phyloP scores from a whole-genome alignment of 1,284 basidiomycete species.

The Trametes hirsuta region DNA sequence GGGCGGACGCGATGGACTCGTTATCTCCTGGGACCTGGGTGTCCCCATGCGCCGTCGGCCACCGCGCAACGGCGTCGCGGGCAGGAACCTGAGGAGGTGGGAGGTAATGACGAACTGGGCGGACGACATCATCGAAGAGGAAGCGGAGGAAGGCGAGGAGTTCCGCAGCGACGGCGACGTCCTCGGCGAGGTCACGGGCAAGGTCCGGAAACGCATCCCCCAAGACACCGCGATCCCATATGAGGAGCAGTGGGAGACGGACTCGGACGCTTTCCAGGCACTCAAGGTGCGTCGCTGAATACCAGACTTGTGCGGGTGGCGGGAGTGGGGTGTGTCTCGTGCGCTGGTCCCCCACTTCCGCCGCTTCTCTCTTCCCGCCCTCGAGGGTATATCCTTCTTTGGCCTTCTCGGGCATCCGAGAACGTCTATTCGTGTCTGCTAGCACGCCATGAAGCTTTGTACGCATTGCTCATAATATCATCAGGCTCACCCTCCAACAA shows the following conservation, averaged over 20 bases:
- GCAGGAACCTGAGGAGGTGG: slow-evolving; percentile 51
- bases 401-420: too few relatives aligned
- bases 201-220: slow-evolving; percentile 30
- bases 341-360: too few relatives aligned
- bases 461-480: neutral
- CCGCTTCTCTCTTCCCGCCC: too few relatives aligned
- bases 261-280: slow-evolving; percentile 49
- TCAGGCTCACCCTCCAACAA: slow-evolving; percentile 24
- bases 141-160: slow-evolving; percentile 54
- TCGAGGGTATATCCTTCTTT: too few relatives aligned
- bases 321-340: too few relatives aligned
- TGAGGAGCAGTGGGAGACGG: slow-evolving; percentile 82
- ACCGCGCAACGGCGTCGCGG: slow-evolving; percentile 39
- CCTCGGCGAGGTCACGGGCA: slow-evolving; percentile 64
- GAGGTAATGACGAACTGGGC: slow-evolving; percentile 82
- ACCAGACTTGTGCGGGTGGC: too few relatives aligned
- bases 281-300: slow-evolving; percentile 47
- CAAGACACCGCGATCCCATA: slow-evolving; percentile 50
- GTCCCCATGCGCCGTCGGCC: slow-evolving; percentile 58
- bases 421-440: too few relatives aligned
- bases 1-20: slow-evolving; percentile 89
- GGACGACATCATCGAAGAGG: slow-evolving; percentile 69
- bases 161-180: slow-evolving; percentile 70
- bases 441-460: too few relatives aligned
- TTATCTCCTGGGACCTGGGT: slow-evolving; percentile 90